Base-by-base conservation (phyloP, 164 flowering plant genomes). In the Umbilicus rupestris region DNA sequence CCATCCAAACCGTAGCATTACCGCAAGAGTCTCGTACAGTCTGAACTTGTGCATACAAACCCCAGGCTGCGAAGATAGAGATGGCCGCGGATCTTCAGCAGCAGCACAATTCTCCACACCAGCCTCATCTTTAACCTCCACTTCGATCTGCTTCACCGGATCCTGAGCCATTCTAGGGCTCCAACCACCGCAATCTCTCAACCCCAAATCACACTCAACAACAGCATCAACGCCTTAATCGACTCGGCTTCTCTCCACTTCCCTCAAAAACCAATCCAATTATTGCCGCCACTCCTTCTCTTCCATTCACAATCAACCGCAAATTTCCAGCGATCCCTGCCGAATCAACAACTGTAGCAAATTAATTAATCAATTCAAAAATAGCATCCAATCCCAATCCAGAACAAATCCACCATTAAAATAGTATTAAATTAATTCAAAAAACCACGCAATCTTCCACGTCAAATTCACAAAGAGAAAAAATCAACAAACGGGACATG, bases 1-100 rank as follows among this genome's bases (percentile, higher is more conserved):
- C 24, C 33, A 26, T n/a, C n/a, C 5, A n/a, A 12, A 14, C 14
- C 1, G 16, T 7, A 28, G 60, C 22, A 55, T 55, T 82, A 93
- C 98, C 90, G 97, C 84, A 73, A 79, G 85, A 80, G 99, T 94
- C 72, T 88, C 96, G 69, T 87, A 91, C 39, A 94, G 92, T 73
- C 78, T 87, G 78, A 91, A 94, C 73, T 91, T 89, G 74, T 90
- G 91, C 85, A 94, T 55, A 55, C 60, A 55, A 14, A 19, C 33
- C 28, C 17, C 60, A 55, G 33, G 33, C 33, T 28, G 45, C 45
- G 66, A 67, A 55, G 64, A 69, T 30, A 49, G 55, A 28, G 46
- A 50, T 31, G 63, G 64, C n/a, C 55, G 15, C 31, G 37, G 63
- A 55, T 33, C 60, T 26, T 55, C 60, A 66, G 55, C 73, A 69